A percentile compares a stretch with the other conserved stretches of the same genome.
Conservation (phyloP, 2,329 filamentous ascomycete species). For the Epichloe typhina region DNA sequence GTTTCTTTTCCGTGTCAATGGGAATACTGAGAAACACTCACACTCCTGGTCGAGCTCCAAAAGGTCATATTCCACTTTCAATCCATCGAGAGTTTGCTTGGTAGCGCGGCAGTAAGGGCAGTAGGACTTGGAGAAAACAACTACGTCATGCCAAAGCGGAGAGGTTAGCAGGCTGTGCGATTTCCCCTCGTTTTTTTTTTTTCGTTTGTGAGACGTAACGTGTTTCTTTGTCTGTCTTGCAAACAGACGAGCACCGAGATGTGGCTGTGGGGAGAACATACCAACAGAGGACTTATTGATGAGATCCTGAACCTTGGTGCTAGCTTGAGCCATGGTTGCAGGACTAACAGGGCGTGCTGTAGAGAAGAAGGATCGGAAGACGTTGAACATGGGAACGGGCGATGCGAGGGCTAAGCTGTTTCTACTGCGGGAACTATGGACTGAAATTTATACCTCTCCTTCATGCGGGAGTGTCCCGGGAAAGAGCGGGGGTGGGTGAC, state of each 20-base stretch:
- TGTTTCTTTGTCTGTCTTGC: neutral
- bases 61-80: constrained; percentile 58
- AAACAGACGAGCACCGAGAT: too few species aligned
- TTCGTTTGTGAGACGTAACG: neutral
- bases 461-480: neutral
- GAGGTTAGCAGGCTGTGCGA: neutral
- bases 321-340: constrained; percentile 68
- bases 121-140: constrained; percentile 94
- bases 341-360: constrained; percentile 32
- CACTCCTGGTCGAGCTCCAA: constrained; percentile 68
- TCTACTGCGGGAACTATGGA: neutral
- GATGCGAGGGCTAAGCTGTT: neutral
- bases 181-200: neutral
- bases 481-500: neutral
- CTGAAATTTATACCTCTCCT: neutral
- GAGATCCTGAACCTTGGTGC: constrained; percentile 69
- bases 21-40: constrained; percentile 33
- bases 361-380: constrained; percentile 61
- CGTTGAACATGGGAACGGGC: constrained; percentile 35
- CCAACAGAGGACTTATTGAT: constrained; percentile 83
- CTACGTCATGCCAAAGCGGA: constrained; percentile 24
- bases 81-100: constrained; percentile 59
- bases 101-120: constrained; percentile 82
- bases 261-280: constrained; percentile 26
- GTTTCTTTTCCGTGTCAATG: too few species aligned